These are phyloP conservation scores for Orbilia quercus DNA, from an alignment of 2,329 filamentous ascomycete genomes.

Conservation along the genomic window DNA sequence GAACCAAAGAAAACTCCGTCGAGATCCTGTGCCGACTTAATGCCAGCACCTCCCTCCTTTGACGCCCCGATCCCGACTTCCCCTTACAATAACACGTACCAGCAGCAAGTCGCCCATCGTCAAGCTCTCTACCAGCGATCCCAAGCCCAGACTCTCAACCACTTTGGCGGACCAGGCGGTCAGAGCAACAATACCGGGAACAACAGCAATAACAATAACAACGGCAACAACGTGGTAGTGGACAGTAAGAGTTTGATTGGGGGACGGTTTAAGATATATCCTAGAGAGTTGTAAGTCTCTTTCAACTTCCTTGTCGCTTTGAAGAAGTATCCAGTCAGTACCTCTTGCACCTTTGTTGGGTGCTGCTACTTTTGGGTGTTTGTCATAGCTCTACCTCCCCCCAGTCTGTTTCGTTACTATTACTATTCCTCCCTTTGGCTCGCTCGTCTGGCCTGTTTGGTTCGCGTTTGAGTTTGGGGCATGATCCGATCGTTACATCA, in stretches of 20 bases:
- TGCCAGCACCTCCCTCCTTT: constrained; percentile 57
- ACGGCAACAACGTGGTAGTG: constrained; percentile 24
- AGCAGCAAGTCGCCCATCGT: constrained; percentile 50
- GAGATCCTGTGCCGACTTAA: constrained; percentile 55
- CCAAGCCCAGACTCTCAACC: constrained; percentile 49
- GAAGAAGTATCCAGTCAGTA: too few relatives aligned
- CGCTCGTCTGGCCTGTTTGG: too few relatives aligned
- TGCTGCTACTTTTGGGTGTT: neutral
- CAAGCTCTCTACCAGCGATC: constrained; percentile 48
- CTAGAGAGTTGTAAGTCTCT: constrained; percentile 54
- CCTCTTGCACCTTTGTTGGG: neutral
- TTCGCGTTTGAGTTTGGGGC: constrained; percentile 2
- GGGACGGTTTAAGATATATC: constrained; percentile 51
- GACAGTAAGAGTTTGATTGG: constrained; percentile 53
- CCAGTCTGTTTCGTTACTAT: neutral
- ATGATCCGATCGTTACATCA: constrained; percentile 55
- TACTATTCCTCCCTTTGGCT: constrained; percentile 5
- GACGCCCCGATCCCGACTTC: constrained; percentile 54
- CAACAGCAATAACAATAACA: constrained; percentile 13
- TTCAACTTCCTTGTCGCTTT: neutral
- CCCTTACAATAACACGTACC: constrained; percentile 53
- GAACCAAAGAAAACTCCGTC: neutral
- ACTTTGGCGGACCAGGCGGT: constrained; percentile 28
- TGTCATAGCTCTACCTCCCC: neutral
- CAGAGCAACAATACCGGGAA: constrained; percentile 8